A percentile compares a stretch with the other conserved stretches of the same genome.
Evolutionary conservation across 2,329 filamentous ascomycete species (phyloP).

Genomic region (Massarina eburnea): DNA sequence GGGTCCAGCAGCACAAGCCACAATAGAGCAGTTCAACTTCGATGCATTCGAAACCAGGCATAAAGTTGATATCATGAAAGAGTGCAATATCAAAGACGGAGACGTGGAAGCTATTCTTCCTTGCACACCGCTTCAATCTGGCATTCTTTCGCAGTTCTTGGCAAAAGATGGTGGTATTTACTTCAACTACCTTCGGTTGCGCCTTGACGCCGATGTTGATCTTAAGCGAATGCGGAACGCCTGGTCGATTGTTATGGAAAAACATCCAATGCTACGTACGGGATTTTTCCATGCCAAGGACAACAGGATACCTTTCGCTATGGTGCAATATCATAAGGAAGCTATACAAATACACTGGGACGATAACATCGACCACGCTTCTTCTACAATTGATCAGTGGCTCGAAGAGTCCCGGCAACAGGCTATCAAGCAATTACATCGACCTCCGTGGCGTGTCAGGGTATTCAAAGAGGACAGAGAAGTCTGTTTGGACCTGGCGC

Average conservation of each 20-base stretch:
- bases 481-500: slow-evolving; percentile 51
- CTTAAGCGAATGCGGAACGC: slow-evolving; percentile 53
- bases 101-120: slow-evolving; percentile 65
- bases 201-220: slow-evolving; percentile 48
- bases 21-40: slow-evolving; percentile 48
- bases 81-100: slow-evolving; percentile 31
- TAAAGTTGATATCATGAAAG: slow-evolving; percentile 33
- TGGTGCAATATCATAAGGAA: slow-evolving; percentile 62
- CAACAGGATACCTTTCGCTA: slow-evolving; percentile 66
- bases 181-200: slow-evolving; percentile 69
- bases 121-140: slow-evolving; percentile 77
- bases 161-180: slow-evolving; percentile 69
- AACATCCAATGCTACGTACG: slow-evolving; percentile 73
- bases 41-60: slow-evolving; percentile 52
- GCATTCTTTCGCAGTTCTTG: slow-evolving; percentile 75
- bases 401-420: slow-evolving; percentile 17
- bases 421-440: slow-evolving; percentile 51
- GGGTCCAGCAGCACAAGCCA: background rate
- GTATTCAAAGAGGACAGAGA: slow-evolving; percentile 43
- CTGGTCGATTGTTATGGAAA: slow-evolving; percentile 58
- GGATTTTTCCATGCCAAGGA: slow-evolving; percentile 69
- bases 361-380: background rate
- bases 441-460: slow-evolving; percentile 65
- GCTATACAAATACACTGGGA: slow-evolving; percentile 41
- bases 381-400: slow-evolving; percentile 22